A percentile compares a stretch with the other conserved stretches of the same genome.
phyloP scores from a whole-genome alignment of 202 grass and related monocot genomes.

The Carex arenaria region DNA sequence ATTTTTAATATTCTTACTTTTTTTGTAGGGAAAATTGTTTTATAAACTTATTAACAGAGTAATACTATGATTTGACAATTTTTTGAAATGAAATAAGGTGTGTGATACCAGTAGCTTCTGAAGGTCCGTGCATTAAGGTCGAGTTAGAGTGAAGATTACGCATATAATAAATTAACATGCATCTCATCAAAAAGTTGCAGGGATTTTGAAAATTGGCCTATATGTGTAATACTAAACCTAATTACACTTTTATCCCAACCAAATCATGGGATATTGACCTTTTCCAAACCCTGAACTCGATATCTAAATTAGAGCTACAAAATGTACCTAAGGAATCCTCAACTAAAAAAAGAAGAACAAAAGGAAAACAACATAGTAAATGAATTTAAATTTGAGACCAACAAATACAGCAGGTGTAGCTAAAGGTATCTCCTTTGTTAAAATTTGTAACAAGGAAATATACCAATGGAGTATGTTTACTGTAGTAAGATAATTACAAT shows the following conservation, averaged over 20 bases:
- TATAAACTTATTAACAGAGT: neutral
- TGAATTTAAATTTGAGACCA: too few relatives aligned
- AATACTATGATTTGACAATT: neutral
- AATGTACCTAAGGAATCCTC: neutral
- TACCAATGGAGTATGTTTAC: neutral
- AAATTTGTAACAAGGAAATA: too few relatives aligned
- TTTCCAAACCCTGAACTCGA: neutral
- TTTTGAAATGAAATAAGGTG: neutral
- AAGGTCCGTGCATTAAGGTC: neutral
- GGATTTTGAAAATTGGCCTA: neutral
- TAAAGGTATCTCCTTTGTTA: too few relatives aligned
- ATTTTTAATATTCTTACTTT: neutral
- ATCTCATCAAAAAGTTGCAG: neutral
- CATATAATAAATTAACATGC: neutral
- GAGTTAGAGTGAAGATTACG: neutral
- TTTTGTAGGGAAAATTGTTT: neutral
- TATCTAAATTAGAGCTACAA: neutral
- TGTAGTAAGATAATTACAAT: neutral
- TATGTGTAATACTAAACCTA: neutral
- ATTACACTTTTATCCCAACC: neutral
- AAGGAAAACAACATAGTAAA: neutral
- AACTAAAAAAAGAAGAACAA: neutral
- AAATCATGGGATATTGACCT: neutral
- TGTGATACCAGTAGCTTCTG: neutral
- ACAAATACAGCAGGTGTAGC: too few relatives aligned